Conservation (phyloP, 2,329 filamentous ascomycete species). For the Beauveria varroae region DNA sequence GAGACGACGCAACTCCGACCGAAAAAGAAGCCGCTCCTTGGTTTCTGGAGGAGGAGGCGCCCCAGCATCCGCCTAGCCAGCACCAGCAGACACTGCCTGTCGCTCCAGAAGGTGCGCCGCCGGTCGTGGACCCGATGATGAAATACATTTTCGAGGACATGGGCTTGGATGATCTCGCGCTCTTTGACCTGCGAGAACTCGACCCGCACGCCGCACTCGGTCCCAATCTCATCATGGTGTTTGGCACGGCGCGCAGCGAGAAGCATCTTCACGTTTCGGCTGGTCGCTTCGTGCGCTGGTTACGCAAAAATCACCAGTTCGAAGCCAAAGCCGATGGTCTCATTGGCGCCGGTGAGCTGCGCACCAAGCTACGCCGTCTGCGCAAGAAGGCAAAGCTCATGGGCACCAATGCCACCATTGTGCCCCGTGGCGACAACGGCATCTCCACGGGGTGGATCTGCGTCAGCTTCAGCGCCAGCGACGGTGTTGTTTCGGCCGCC, state of each 20-base stretch:
- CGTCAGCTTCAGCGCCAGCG: constrained; percentile 67
- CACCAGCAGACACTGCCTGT: constrained; percentile 41
- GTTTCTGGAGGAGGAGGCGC: constrained; percentile 74
- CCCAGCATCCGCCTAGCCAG: constrained; percentile 42
- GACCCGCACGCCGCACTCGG: constrained; percentile 85
- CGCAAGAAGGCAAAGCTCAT: constrained; percentile 75
- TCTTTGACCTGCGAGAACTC: constrained; percentile 77
- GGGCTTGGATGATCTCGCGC: constrained; percentile 71
- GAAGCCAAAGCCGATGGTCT: constrained; percentile 77
- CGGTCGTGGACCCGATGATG: constrained; percentile 63
- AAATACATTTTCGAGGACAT: constrained; percentile 76
- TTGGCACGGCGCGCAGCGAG: constrained; percentile 85
- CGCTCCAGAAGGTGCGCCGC: constrained; percentile 61
- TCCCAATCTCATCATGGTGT: constrained; percentile 82
- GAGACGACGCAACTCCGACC: background rate
- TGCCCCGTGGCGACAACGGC: constrained; percentile 67
- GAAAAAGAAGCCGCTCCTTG: constrained; percentile 51
- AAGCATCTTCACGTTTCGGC: constrained; percentile 89
- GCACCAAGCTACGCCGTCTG: constrained; percentile 74
- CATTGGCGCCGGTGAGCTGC: constrained; percentile 83
- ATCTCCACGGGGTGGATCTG: constrained; percentile 95
- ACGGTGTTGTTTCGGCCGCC: constrained; percentile 48
- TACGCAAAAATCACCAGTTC: constrained; percentile 65
- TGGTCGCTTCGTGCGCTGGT: constrained; percentile 81
- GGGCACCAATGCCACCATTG: constrained; percentile 60